phyloP scores from a whole-genome alignment of 768 basidiomycete species.

The Hygrocybe coccinea region DNA sequence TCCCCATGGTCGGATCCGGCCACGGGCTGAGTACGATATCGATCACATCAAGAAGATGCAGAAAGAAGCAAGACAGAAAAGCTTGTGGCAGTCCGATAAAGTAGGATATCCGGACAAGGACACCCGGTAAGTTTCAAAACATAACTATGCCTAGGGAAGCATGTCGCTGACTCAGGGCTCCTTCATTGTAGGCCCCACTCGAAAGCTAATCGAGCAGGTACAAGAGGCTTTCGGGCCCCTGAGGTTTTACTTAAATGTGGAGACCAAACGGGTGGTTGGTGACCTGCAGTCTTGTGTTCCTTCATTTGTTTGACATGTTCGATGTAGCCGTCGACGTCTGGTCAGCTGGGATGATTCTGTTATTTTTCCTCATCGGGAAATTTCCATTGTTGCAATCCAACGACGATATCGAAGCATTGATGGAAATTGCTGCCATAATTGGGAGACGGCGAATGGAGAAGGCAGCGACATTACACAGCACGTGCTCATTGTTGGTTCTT shows the following conservation, averaged over 20 bases:
- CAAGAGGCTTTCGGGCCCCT: slow-evolving; percentile 93
- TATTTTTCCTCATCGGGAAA: slow-evolving; percentile 88
- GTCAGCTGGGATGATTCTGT: slow-evolving; percentile 87
- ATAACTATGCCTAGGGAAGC: not conserved
- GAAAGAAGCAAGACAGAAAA: slow-evolving; percentile 54
- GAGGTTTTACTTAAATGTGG: slow-evolving; percentile 94
- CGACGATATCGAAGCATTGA: slow-evolving; percentile 91
- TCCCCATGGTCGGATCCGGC: slow-evolving; percentile 63
- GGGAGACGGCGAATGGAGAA: slow-evolving; percentile 81
- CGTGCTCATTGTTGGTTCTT: slow-evolving; percentile 25
- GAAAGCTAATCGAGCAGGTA: slow-evolving; percentile 95
- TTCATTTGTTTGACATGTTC: slow-evolving; percentile 1
- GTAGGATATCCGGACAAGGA: slow-evolving; percentile 80
- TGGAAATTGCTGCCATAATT: slow-evolving; percentile 88
- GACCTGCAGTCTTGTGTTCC: not conserved
- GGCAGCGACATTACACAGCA: slow-evolving; percentile 85
- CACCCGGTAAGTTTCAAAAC: slow-evolving; percentile 43
- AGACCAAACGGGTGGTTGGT: slow-evolving; percentile 85
- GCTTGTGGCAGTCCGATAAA: slow-evolving; percentile 51
- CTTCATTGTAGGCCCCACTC: slow-evolving; percentile 55
- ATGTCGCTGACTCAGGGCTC: not conserved
- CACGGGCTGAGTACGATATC: slow-evolving; percentile 42
- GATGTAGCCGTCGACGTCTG: slow-evolving; percentile 88
- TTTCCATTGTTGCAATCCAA: slow-evolving; percentile 93
- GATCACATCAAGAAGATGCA: slow-evolving; percentile 54